Evolutionary conservation across 2,329 filamentous ascomycete genomes (phyloP).

Genomic region (Phaeomoniella chlamydospora): DNA sequence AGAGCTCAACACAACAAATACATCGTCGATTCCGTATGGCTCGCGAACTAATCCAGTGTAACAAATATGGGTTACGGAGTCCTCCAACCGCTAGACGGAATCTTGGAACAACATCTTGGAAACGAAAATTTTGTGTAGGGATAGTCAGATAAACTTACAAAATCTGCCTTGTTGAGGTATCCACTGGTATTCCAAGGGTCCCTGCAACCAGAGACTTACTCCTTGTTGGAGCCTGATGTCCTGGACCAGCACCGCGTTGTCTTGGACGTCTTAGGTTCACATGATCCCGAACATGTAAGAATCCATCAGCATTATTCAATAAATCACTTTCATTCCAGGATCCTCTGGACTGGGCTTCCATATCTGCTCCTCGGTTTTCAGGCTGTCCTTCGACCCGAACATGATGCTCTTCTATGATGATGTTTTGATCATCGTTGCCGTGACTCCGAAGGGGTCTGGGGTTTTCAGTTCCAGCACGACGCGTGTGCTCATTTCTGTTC

Average conservation of each 20-base stretch:
- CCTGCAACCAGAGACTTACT: background rate
- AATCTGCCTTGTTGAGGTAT: background rate
- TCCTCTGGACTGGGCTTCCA: background rate
- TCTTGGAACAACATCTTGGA: background rate
- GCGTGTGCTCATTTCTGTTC: background rate
- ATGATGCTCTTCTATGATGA: background rate
- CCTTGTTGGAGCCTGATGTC: conserved; percentile 1
- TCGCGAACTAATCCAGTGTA: no score
- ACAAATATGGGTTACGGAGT: no score
- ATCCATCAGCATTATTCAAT: background rate
- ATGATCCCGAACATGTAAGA: background rate
- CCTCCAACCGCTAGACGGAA: no score
- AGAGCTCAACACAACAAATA: no score
- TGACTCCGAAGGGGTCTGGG: background rate
- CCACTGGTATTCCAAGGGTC: background rate
- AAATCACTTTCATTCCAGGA: background rate
- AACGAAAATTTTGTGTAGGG: background rate
- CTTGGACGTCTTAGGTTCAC: background rate
- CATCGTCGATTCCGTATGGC: no score
- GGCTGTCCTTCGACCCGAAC: background rate
- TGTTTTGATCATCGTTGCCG: background rate
- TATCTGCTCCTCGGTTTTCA: background rate
- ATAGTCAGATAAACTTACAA: background rate
- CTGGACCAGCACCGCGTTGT: background rate
- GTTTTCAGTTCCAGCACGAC: background rate